Percentiles rank a stretch among this genome's conserved stretches.
These are phyloP conservation scores for Ilyonectria robusta DNA, from an alignment of 2,329 filamentous ascomycete genomes.

Conservation along the genomic window DNA sequence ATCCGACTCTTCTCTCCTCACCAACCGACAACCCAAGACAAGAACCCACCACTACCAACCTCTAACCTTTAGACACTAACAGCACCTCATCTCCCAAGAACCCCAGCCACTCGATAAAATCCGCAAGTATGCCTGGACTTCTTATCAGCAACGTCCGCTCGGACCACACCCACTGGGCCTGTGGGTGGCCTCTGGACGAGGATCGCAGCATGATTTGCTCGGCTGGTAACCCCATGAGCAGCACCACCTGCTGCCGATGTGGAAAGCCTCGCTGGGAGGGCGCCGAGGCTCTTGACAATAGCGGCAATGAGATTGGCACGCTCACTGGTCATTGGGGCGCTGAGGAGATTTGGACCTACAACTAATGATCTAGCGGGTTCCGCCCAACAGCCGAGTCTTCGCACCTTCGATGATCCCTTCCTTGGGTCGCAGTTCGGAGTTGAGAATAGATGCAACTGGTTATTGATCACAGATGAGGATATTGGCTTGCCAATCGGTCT, in stretches of 20 bases:
- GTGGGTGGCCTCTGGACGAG: neutral
- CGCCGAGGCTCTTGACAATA: neutral
- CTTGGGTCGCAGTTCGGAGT: neutral
- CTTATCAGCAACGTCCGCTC: neutral
- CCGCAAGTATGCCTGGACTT: neutral
- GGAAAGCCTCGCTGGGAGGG: neutral
- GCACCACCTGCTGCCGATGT: neutral
- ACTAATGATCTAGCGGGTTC: neutral
- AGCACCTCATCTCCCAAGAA: neutral
- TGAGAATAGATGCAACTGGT: neutral
- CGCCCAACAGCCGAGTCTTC: neutral
- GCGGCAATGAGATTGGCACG: neutral
- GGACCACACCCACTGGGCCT: constrained; percentile 1
- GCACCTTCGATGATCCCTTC: neutral
- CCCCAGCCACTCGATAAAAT: neutral
- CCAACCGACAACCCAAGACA: neutral
- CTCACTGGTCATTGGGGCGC: neutral
- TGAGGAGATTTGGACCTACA: neutral
- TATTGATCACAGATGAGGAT: neutral
- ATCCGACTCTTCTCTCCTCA: neutral
- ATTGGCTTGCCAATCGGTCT: neutral
- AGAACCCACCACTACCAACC: neutral
- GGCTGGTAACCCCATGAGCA: neutral
- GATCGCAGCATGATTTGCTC: neutral
- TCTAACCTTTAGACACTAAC: neutral